Base-by-base conservation (phyloP, 2,329 filamentous ascomycete genomes). In the Penicillium sp. region DNA sequence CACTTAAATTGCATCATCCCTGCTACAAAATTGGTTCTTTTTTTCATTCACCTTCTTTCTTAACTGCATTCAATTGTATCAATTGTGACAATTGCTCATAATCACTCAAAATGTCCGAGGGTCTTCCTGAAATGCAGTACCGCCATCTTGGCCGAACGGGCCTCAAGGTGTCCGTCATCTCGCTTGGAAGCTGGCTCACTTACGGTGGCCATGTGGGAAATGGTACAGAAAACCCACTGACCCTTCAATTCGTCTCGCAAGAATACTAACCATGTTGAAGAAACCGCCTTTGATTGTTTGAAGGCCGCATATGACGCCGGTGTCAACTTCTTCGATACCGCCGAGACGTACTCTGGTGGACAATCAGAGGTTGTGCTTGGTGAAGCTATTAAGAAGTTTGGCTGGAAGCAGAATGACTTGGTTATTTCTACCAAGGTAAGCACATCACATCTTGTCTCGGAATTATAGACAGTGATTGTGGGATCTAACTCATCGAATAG, bases 141-240 rank as follows among this genome's bases (percentile, higher is more conserved):
- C 87, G 89, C 68, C 88, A 87, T 77, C 83, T 92, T 8, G 90
- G 90, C 71, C 85, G 85, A 42, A 89, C 88, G 17, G 90, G 90
- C 58, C 83, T 93, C 19, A 87, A 92, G 75, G 89, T 93, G 37
- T 92, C 89, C 30, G 84, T 87, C 50, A 89, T 93, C 65, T 89
- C 88, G 1, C 82, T 93, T 2, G 90, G 80, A 35, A 79, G 78
- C 59, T 80, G 78, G 78, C 70, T 93, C 56, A 92, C 90, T 0
- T 92, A 91, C 67, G 90, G 90, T 58, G 89, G 89, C 19, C 88
- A 91, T 68, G 87, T 91, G 33, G 87, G 88, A 59, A 85, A 87
- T 72, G 86, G 88, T 88, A 79, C 9, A 55, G 4, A 19, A 13
- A 17, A 28, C 30, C 24, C 19, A 44, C 17, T 40, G 19, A 17